Evolutionary conservation across 345 rosid species (phyloP), one percentile per base, ranked within the genome.

Genomic region (Eucalyptus lansdowneana): DNA sequence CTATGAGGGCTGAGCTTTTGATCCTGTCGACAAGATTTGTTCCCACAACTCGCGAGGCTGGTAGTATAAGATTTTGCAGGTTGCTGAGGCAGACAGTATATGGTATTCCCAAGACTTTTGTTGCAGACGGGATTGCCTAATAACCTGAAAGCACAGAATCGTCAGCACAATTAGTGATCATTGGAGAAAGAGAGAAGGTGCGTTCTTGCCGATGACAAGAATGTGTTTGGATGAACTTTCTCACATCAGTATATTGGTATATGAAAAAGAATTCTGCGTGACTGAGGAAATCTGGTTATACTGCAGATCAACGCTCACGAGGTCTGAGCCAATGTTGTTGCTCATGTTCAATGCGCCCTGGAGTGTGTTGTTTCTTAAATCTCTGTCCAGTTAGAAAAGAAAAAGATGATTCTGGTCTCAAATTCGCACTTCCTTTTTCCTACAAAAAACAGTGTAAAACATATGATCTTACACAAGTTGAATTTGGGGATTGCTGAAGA

Each of bases 1-100:
- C 97, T 97, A 90, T 96, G 99, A 92, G 99, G 99, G 90, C 97
- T 98, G 10, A 96, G 91, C 94, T 93, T 97, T 92, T 95, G 97
- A 89, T 96, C 96, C 24, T 44, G 54, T 25, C 95, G 95, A 88
- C 98, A 97, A 37, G 91, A 81, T 92, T 92, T 94, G 42, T 92
- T 92, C 90, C 95, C 96, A 87, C 99, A 98, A 88, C 95, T 94
- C 22, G 97, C 95, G 81, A 96, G 88, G 92, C 94, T 95, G 67
- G 99, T 98, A 50, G 97, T 94, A 90, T 98, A 98, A 54, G 96
- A 93, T 45, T 94, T 94, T 87, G 92, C 76, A 16, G 89, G 92
- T 87, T 96, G 94, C 91, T 95, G 97, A 89, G 93, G 83, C 91
- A 94, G 97, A 51, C 99, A 98, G 93, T 96, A 97, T 60, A 92